Conservation (phyloP, 345 rosid species). For the Lumnitzera littorea region DNA sequence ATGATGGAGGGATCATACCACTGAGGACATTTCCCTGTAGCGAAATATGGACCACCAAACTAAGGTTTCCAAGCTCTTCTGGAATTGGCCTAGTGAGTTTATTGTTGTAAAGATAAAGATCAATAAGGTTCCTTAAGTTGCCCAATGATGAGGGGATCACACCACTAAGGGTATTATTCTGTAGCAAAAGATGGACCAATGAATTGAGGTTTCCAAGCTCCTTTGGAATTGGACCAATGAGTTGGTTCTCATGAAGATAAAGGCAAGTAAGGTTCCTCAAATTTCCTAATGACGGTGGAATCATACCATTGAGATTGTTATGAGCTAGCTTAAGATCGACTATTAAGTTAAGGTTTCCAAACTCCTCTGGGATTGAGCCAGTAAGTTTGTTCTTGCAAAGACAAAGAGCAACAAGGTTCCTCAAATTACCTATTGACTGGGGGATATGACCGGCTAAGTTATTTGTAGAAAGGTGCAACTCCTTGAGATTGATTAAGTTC, state of each 20-base stretch:
- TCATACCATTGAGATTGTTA: background rate
- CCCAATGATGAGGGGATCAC: background rate
- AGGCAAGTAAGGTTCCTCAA: background rate
- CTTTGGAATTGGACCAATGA: background rate
- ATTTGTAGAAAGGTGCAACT: conserved; percentile 7
- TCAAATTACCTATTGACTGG: too few species aligned
- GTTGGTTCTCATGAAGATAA: too few species aligned
- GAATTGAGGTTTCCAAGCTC: background rate
- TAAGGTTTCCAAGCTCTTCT: too few species aligned
- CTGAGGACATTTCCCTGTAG: too few species aligned
- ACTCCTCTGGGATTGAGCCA: too few species aligned
- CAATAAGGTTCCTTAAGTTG: background rate
- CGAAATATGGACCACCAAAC: too few species aligned
- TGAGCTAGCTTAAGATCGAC: background rate
- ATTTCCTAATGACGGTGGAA: conserved; percentile 27
- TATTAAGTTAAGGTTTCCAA: conserved; percentile 3
- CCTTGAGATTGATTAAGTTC: conserved; percentile 5
- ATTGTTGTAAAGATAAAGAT: background rate
- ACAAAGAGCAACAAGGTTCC: too few species aligned
- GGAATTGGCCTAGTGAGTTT: background rate
- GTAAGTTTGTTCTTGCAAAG: too few species aligned
- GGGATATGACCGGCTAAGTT: conserved; percentile 1
- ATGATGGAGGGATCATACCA: too few species aligned
- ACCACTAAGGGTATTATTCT: background rate
- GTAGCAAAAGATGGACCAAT: background rate